phyloP scores from a whole-genome alignment of 805 yeast species.

The Starmerella gropengiesseri region DNA sequence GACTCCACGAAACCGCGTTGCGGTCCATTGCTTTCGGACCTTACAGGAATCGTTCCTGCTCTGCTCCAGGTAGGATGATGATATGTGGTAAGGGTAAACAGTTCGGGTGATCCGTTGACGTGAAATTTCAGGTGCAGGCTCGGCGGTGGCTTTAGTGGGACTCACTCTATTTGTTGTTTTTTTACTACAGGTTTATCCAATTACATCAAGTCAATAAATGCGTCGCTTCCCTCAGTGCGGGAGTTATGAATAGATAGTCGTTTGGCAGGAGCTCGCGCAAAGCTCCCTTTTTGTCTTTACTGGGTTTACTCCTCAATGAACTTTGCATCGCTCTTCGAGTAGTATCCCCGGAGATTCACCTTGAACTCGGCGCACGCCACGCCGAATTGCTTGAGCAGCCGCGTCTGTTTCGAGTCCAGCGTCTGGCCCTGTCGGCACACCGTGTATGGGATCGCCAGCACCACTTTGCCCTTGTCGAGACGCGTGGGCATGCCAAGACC shows the following conservation, averaged over 20 bases:
- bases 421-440: conserved; percentile 74
- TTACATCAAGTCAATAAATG: too few species aligned
- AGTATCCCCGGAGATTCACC: conserved; percentile 68
- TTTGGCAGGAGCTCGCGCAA: too few species aligned
- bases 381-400: conserved; percentile 89
- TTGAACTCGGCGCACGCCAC: conserved; percentile 86
- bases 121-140: too few species aligned
- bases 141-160: too few species aligned
- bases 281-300: neutral
- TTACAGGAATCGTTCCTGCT: too few species aligned
- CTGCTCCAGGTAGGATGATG: neutral
- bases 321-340: conserved; percentile 38
- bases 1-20: conserved; percentile 2
- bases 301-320: neutral
- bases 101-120: too few species aligned
- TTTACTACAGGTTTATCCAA: too few species aligned
- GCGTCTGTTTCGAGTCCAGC: conserved; percentile 81
- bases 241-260: too few species aligned
- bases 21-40: neutral
- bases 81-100: too few species aligned
- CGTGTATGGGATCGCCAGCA: conserved; percentile 58
- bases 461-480: conserved; percentile 79
- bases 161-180: too few species aligned
- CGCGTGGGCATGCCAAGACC: conserved; percentile 84
- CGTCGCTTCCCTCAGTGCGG: too few species aligned